Evolutionary conservation across 2,329 filamentous ascomycete species (phyloP), one percentile per base, ranked within the genome.

Genomic region (Scleromitrula shiraiana): DNA sequence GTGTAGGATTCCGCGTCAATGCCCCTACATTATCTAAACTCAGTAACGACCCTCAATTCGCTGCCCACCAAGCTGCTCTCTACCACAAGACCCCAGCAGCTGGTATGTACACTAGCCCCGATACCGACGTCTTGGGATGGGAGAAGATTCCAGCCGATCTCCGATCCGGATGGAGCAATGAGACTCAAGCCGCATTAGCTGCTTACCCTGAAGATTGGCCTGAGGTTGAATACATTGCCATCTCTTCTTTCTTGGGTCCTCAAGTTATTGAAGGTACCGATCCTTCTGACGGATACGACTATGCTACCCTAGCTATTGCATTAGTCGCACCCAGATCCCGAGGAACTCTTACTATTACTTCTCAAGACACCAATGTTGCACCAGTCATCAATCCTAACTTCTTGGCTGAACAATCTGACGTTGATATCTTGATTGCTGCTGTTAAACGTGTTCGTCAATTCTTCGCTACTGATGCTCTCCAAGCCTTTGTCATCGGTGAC

Each of bases 331-430:
- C 70, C 3, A 50, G 65, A 0, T 73, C 70, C 0, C 66, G 68
- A 0, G 73, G 73, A 4, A 72, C 62, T 38, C 59, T 76, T 2
- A 69, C 66, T 0, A 64, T 76, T n/a, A 41, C 44, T 0, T 68
- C 65, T 0, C 43, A 57, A n/a, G 59, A 65, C 12, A 65, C 61
- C 0, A 51, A 55, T 0, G 65, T 68, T 17, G 55, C 58, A 1
- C 73, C 74, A 0, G n/a, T 53, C 12, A 54, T 69, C 10, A 64
- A 74, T 51, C 68, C 70, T 1, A 70, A 70, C 52, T 77, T 68
- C 65, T 60, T 77, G 1, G 61, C 60, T 2, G 62, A 68, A 8
- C 64, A 66, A 7, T 60, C 64, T 1, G 74, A 77, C 33, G 54
- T 65, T 20, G 68, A 73, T 12, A 58, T 76, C 3, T 68, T 67